Evolutionary conservation across 2,329 filamentous ascomycete species (phyloP).

Genomic region (Ceratocystis harringtonii): DNA sequence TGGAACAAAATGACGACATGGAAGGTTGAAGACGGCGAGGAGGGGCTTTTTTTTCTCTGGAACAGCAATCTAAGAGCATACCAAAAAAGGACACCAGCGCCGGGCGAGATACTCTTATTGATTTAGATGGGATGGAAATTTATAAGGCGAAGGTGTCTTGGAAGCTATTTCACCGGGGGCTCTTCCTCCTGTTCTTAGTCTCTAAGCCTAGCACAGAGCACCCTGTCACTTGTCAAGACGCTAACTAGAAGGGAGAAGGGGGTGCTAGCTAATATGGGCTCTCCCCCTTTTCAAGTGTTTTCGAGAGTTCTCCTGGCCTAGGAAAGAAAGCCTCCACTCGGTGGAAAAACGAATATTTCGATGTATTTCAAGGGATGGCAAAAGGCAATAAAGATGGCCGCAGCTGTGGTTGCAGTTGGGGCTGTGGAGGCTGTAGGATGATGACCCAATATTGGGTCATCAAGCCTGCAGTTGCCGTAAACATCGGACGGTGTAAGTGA

Average conservation of each 20-base stretch:
- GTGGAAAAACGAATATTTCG: background rate
- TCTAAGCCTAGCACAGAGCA: background rate
- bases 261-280: background rate
- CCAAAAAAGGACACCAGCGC: background rate
- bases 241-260: background rate
- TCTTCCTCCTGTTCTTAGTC: background rate
- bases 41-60: background rate
- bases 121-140: background rate
- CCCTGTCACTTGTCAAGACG: conserved; percentile 1
- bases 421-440: background rate
- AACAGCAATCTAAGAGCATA: background rate
- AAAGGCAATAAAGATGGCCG: too few species aligned
- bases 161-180: background rate
- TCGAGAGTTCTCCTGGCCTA: background rate
- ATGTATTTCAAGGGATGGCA: background rate
- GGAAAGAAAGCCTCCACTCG: background rate
- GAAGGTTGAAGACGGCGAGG: background rate
- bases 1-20: background rate
- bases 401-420: too few species aligned
- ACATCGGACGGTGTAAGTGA: background rate
- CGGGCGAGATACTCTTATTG: background rate
- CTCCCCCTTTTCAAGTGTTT: background rate
- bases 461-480: background rate
- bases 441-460: background rate
- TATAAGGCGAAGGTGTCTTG: background rate